These are phyloP conservation scores for Oenanthe sinensis DNA, from an alignment of 129 eudicot species.

Conservation along the genomic window DNA sequence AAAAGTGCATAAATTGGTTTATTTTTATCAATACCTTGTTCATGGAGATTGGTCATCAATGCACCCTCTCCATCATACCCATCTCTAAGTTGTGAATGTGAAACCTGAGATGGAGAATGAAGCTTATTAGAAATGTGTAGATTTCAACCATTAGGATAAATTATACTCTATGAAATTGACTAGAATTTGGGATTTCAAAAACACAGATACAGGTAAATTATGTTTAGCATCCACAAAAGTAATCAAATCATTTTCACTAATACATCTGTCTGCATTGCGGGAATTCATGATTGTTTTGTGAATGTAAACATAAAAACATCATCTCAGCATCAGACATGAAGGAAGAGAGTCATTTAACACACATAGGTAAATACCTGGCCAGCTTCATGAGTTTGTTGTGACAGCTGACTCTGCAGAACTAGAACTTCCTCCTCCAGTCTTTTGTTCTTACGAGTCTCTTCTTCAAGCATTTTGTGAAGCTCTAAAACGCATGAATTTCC, in stretches of 20 bases:
- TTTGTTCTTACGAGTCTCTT: slow-evolving; percentile 67
- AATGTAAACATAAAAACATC: not conserved
- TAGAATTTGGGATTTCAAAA: not conserved
- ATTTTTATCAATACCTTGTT: slow-evolving; percentile 53
- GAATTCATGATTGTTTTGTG: not conserved
- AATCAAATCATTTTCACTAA: not conserved
- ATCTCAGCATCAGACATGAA: not conserved
- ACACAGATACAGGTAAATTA: not conserved
- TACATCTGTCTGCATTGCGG: not conserved
- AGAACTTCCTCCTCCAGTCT: slow-evolving; percentile 83
- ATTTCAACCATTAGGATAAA: slow-evolving; percentile 15
- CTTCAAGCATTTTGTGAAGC: slow-evolving; percentile 69
- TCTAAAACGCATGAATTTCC: slow-evolving; percentile 52
- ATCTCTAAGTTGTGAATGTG: slow-evolving; percentile 50
- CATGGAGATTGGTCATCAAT: slow-evolving; percentile 73
- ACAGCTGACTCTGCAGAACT: slow-evolving; percentile 62
- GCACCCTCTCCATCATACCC: slow-evolving; percentile 62
- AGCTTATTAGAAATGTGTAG: slow-evolving; percentile 21
- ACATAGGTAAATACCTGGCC: slow-evolving; percentile 44
- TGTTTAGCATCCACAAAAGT: not conserved
- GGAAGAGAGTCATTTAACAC: slow-evolving; percentile 7
- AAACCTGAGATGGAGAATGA: slow-evolving; percentile 34
- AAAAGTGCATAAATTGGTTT: slow-evolving; percentile 3
- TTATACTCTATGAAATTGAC: slow-evolving; percentile 19
- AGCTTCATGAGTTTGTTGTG: slow-evolving; percentile 59